Evolutionary conservation across 257 asterid genomes (phyloP).

Genomic region (Solanum commersonii): DNA sequence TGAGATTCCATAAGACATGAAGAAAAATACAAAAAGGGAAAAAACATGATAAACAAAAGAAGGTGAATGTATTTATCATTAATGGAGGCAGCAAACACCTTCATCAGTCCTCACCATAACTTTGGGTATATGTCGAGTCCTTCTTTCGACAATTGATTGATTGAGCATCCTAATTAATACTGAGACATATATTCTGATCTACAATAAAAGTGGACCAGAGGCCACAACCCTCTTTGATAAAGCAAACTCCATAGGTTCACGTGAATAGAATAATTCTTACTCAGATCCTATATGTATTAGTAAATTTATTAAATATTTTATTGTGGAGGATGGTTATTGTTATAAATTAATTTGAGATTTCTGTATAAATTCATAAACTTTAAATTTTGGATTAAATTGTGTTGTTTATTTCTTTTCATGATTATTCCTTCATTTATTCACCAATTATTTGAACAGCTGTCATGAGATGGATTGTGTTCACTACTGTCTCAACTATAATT

Average conservation of each 20-base stretch:
- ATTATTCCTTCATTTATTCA: background rate
- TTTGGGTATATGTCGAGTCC: background rate
- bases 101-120: background rate
- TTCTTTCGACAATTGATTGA: background rate
- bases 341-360: background rate
- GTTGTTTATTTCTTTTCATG: background rate
- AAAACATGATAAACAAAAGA: background rate
- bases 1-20: background rate
- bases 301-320: background rate
- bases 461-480: background rate
- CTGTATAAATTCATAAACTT: fast-evolving
- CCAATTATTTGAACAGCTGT: background rate
- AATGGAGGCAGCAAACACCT: background rate
- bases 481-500: background rate
- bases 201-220: background rate
- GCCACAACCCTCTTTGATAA: background rate
- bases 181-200: background rate
- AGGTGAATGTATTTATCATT: background rate
- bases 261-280: background rate
- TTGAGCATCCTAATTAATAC: background rate
- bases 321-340: background rate
- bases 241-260: background rate
- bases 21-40: background rate
- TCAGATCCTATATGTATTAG: background rate
- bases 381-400: background rate